phyloP scores from a whole-genome alignment of 2,329 filamentous ascomycete genomes.

The Fusarium sarcochroum region DNA sequence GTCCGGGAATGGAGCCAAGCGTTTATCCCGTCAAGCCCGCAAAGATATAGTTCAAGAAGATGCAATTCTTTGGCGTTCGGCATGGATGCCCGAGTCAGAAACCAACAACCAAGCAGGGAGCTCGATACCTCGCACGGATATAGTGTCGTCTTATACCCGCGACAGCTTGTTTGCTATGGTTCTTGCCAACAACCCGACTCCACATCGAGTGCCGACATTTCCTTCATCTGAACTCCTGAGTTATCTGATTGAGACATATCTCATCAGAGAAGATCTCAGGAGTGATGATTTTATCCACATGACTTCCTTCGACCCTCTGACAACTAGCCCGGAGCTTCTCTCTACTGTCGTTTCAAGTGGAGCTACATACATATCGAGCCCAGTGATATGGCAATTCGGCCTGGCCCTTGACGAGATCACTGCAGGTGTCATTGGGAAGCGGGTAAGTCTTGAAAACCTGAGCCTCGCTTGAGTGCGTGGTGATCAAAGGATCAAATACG shows the following conservation, averaged over 20 bases:
- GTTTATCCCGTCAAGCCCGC: constrained; percentile 27
- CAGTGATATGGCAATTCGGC: constrained; percentile 45
- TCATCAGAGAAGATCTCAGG: constrained; percentile 35
- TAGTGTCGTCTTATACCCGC: constrained; percentile 33
- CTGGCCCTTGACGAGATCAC: constrained; percentile 42
- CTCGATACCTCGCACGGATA: constrained; percentile 1
- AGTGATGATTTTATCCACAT: constrained; percentile 41
- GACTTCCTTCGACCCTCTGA: constrained; percentile 36
- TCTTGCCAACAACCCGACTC: constrained; percentile 38
- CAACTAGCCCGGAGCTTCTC: constrained; percentile 36
- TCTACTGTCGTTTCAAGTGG: constrained; percentile 43
- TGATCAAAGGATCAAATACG: background rate
- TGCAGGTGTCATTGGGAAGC: constrained; percentile 25
- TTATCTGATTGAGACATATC: constrained; percentile 39
- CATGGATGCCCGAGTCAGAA: constrained; percentile 38
- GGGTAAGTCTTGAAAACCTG: constrained; percentile 27
- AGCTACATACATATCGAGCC: constrained; percentile 36
- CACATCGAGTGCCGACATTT: constrained; percentile 41
- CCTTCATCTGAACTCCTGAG: constrained; percentile 44
- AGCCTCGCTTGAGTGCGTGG: background rate
- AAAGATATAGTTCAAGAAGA: constrained; percentile 30
- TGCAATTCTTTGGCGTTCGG: constrained; percentile 20
- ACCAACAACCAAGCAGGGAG: constrained; percentile 21
- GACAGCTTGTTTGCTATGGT: constrained; percentile 47
- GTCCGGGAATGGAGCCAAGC: constrained; percentile 32